Evolutionary conservation across 768 basidiomycete species (phyloP), one percentile per base, ranked within the genome.

Genomic region (Phlebiopsis gigantea): DNA sequence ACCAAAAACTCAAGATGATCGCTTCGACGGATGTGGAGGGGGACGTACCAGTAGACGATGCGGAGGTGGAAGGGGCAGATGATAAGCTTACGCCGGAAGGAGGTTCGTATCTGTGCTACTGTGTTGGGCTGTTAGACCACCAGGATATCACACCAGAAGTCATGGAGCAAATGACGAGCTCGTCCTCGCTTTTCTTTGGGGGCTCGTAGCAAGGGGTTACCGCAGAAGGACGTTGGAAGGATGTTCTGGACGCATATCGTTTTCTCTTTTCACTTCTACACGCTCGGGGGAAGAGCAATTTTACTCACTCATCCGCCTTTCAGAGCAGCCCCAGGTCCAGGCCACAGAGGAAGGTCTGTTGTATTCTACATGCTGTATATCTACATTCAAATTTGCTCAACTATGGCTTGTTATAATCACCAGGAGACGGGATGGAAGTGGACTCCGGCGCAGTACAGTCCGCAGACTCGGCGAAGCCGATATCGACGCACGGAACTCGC

Each of bases 401-500:
- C 43, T 8, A 44, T 34, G 46, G 29, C 24, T 31, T 30, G 22
- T 46, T 8, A 25, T 53, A 25, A 26, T 48, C 45, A 43, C 14
- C 41, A 55, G 47, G 61, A 75, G 84, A 81, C 59, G 70, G 72
- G 4, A 87, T 85, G 83, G 72, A 75, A 52, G 65, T 85, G 42
- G 86, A 90, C 61, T 26, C 59, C 50, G 63, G 58, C 45, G 57
- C 62, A 3, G 61, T 66, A 25, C 43, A 65, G 24, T 57, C 65
- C n/a, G 54, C 69, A 24, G 69, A 70, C 46, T 62, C 63, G 55
- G 58, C 64, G 46, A 66, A 68, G 57, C 66, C 56, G 63, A 77
- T 93, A 60, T 93, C 92, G 8, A 95, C 93, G 2, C 90, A 93
- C 63, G 93, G 92, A 12, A 80, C 85, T 2, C 82, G 91, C 29